Evolutionary conservation across 163 green algal genomes (phyloP).

Genomic region (Chloromonas sp.): DNA sequence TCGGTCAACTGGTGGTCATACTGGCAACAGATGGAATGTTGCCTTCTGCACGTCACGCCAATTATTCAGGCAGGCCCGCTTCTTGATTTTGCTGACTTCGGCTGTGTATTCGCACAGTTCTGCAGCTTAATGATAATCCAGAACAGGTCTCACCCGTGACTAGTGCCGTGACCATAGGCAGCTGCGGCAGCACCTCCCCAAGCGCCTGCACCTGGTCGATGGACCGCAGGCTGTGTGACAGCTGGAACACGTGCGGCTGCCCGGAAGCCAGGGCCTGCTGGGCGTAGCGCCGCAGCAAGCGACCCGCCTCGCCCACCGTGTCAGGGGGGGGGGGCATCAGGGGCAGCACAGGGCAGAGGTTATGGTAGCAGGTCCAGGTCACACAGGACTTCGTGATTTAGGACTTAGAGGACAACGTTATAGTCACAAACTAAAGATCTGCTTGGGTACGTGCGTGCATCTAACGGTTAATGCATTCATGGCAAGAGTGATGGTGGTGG

Average conservation of each 20-base stretch:
- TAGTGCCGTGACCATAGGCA: neutral
- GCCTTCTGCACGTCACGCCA: no score
- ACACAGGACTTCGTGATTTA: neutral
- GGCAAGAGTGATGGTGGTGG: neutral
- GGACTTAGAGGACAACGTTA: neutral
- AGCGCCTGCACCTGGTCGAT: slow-evolving; percentile 5
- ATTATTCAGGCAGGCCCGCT: no score
- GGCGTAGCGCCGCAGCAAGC: neutral
- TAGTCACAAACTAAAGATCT: neutral
- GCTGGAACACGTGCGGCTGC: neutral
- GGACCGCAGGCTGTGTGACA: slow-evolving; percentile 1
- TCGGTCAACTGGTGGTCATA: neutral
- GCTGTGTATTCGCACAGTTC: no score
- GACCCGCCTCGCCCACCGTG: neutral
- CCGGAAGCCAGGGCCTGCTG: neutral
- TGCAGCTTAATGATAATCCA: no score
- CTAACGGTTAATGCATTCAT: neutral
- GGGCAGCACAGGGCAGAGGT: neutral
- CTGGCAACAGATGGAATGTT: neutral
- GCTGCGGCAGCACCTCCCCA: neutral
- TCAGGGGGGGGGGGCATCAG: neutral
- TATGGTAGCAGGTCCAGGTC: neutral
- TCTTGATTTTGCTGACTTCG: neutral
- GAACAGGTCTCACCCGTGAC: neutral
- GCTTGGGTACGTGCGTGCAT: neutral